These are phyloP conservation scores for Kregervanrija pseudodelftensis DNA, from an alignment of 805 yeast species.

Conservation along the genomic window DNA sequence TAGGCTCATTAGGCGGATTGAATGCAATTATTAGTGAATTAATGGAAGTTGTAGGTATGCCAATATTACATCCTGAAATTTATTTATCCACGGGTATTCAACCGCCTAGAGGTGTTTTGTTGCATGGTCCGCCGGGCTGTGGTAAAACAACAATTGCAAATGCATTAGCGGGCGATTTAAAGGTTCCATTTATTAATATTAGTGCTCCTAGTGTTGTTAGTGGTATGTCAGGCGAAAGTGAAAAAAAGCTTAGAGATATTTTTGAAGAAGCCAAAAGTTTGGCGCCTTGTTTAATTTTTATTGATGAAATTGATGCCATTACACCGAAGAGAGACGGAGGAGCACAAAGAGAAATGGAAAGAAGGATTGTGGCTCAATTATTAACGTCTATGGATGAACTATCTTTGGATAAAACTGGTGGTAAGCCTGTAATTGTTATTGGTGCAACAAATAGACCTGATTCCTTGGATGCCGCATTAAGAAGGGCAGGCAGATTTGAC, in stretches of 20 bases:
- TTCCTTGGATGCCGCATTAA: constrained; percentile 84
- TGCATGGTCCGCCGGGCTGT: constrained; percentile 98
- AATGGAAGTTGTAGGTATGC: constrained; percentile 86
- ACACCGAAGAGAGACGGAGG: constrained; percentile 98
- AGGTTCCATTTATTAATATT: constrained; percentile 84
- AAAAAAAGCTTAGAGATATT: constrained; percentile 85
- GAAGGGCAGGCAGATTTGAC: constrained; percentile 96
- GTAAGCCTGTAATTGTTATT: constrained; percentile 86
- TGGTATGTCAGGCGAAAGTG: constrained; percentile 99
- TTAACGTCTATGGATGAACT: constrained; percentile 92
- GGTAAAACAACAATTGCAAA: constrained; percentile 96
- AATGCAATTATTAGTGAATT: constrained; percentile 78
- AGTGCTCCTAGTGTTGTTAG: constrained; percentile 96
- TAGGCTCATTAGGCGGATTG: constrained; percentile 83
- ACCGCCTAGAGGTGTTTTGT: constrained; percentile 88
- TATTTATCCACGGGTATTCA: constrained; percentile 83
- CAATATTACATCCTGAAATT: constrained; percentile 89
- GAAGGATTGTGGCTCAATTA: constrained; percentile 92
- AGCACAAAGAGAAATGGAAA: constrained; percentile 97
- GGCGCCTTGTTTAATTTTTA: constrained; percentile 90
- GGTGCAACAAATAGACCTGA: constrained; percentile 98
- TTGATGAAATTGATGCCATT: constrained; percentile 96
- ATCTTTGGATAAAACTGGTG: constrained; percentile 79
- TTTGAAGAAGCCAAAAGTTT: constrained; percentile 85
- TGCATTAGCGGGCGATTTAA: constrained; percentile 90